phyloP scores from a whole-genome alignment of 108 stramenopile species.

The Pinguiococcus pyrenoidosus region DNA sequence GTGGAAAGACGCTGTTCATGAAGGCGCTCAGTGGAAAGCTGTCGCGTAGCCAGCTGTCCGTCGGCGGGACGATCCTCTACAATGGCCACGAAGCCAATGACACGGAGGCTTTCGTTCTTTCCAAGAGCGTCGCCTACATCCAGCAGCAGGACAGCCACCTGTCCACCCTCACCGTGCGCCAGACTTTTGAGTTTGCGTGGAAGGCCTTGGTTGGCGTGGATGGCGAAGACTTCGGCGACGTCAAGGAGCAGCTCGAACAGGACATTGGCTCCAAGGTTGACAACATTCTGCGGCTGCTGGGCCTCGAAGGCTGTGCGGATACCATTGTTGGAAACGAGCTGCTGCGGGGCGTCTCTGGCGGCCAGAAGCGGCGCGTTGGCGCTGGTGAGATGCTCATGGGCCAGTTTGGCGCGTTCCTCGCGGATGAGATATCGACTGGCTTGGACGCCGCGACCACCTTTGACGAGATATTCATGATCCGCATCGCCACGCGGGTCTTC shows the following conservation, averaged over 20 bases:
- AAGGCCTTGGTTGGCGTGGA: constrained; percentile 40
- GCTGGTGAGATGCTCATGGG: constrained; percentile 57
- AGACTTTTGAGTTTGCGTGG: constrained; percentile 61
- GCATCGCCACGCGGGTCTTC: constrained; percentile 19
- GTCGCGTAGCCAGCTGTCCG: constrained; percentile 5
- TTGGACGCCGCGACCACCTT: constrained; percentile 64
- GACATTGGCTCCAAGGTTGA: constrained; percentile 24
- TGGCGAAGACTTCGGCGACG: not conserved
- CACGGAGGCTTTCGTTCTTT: constrained; percentile 23
- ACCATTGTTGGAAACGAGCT: constrained; percentile 44
- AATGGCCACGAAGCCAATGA: no score
- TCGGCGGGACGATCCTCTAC: constrained; percentile 27
- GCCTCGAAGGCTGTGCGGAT: constrained; percentile 24
- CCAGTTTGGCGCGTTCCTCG: constrained; percentile 22
- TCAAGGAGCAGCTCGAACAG: constrained; percentile 5
- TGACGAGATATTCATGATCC: constrained; percentile 40
- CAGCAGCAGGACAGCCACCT: constrained; percentile 61
- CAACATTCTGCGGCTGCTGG: constrained; percentile 32
- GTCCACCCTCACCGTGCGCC: constrained; percentile 53
- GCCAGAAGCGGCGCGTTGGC: constrained; percentile 71
- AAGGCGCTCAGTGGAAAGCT: constrained; percentile 36
- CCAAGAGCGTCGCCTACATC: constrained; percentile 34
- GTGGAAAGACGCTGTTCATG: constrained; percentile 49
- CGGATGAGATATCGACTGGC: constrained; percentile 60
- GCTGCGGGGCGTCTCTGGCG: constrained; percentile 67